These are phyloP conservation scores for Emmonsia crescens DNA, from an alignment of 2,329 filamentous ascomycete species.

Conservation along the genomic window DNA sequence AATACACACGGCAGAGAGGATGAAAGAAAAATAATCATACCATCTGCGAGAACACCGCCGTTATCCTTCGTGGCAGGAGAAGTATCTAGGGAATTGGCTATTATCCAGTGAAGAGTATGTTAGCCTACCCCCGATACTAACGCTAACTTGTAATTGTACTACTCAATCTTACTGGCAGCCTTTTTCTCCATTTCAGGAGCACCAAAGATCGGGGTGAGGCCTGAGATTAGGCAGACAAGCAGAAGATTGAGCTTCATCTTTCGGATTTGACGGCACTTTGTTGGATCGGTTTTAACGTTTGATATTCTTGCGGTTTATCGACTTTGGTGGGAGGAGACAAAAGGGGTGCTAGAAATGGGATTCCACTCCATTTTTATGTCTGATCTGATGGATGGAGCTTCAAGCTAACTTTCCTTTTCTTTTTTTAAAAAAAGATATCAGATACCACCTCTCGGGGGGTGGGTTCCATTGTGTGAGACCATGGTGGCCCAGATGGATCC, in stretches of 20 bases:
- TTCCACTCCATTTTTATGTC: neutral
- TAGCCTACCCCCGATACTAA: neutral
- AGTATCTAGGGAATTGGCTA: neutral
- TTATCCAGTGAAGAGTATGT: neutral
- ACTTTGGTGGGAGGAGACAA: neutral
- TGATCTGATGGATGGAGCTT: neutral
- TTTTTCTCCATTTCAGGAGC: neutral
- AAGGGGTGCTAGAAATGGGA: neutral
- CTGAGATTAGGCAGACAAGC: neutral
- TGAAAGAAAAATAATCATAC: neutral
- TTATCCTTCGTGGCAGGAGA: neutral
- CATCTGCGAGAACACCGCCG: neutral
- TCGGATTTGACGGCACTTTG: neutral
- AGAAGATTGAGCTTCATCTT: slow-evolving; percentile 1
- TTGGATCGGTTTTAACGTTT: neutral
- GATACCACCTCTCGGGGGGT: neutral
- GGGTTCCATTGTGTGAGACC: neutral
- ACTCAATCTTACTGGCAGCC: neutral
- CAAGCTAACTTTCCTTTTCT: neutral
- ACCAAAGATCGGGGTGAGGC: neutral
- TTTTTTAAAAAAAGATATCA: too few species aligned
- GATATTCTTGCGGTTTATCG: neutral
- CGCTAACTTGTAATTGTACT: neutral
- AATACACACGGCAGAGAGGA: neutral
- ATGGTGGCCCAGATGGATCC: neutral